Conservation (phyloP, 371 early-diverging fungal species). For the Mortierella sp. region DNA sequence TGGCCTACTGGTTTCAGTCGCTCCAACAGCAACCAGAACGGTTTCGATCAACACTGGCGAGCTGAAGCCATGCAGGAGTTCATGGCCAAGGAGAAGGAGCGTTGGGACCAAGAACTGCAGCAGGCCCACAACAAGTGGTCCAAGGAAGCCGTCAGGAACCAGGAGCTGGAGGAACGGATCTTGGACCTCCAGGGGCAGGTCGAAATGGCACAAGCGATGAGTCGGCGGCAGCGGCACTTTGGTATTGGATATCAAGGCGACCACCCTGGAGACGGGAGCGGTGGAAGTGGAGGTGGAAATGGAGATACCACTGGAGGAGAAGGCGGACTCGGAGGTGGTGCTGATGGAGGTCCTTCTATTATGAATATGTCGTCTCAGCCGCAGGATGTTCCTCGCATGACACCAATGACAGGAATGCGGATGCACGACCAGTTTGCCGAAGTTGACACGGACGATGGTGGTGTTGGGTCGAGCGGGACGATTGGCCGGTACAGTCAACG, state of each 20-base stretch:
- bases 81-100: constrained; percentile 50
- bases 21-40: constrained; percentile 39
- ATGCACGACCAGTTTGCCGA: constrained; percentile 27
- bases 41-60: constrained; percentile 28
- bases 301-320: neutral
- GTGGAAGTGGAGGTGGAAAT: neutral
- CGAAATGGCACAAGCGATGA: constrained; percentile 40
- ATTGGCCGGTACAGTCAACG: constrained; percentile 43
- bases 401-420: neutral
- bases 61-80: constrained; percentile 44
- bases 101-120: constrained; percentile 53
- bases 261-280: constrained; percentile 3
- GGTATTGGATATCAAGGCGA: constrained; percentile 11
- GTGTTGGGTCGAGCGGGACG: constrained; percentile 33
- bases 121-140: constrained; percentile 43
- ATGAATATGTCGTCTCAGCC: constrained; percentile 23
- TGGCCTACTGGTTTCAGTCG: constrained; percentile 33
- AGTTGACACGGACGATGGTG: constrained; percentile 48
- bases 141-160: constrained; percentile 45
- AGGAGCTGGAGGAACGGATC: constrained; percentile 48
- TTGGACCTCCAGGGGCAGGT: constrained; percentile 49
- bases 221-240: constrained; percentile 14
- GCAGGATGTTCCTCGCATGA: constrained; percentile 22
- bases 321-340: neutral
- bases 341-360: neutral